Evolutionary conservation across 176 grass and related monocot genomes (phyloP), one percentile per base, ranked within the genome.

Genomic region (Cocos nucifera): DNA sequence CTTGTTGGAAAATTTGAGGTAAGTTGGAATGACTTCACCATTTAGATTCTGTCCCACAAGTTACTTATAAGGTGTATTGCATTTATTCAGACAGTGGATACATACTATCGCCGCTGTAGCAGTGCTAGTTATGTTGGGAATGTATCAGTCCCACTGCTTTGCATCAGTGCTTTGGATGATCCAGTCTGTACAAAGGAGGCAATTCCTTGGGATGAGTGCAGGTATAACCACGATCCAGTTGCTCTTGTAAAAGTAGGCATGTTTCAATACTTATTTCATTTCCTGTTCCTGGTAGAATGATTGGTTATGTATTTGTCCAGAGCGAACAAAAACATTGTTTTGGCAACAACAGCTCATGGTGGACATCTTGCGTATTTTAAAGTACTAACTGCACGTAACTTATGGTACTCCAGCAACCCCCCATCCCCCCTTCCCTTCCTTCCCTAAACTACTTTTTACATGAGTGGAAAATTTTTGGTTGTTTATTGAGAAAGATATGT

Each of bases 191-290:
- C 93, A 76, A 92, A 64, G 66, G 93, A 98, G 69, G 81, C 84
- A 25, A 98, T 98, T 83, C 93, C 93, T 60, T 98, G 81, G 84
- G 93, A 98, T 58, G 88, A 98, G 59, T 98, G 93, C 88, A 92
- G 88, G 93, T 98, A 67, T 28, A 59, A 51, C 12, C 69, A 57
- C 30, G 4, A 58, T 54, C 5, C 15, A 39, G 14, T 63, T 65
- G 23, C 22, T 49, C 58, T 65, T 69, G 19, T 77, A 56, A 22
- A 58, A 59, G 9, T 44, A 44, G 35, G 5, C 14, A 19, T 44
- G 2, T 39, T 73, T 73, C 10, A 59, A 18, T 67, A 54, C 49
- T 23, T 64, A 58, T 56, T 66, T 25, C 49, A 65, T 10, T 69
- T 22, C 18, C 35, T 44, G 35, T 44, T 44, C 2, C 10, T 14